Conservation (phyloP, 2,329 filamentous ascomycete species). For the Fusarium verticillioides region DNA sequence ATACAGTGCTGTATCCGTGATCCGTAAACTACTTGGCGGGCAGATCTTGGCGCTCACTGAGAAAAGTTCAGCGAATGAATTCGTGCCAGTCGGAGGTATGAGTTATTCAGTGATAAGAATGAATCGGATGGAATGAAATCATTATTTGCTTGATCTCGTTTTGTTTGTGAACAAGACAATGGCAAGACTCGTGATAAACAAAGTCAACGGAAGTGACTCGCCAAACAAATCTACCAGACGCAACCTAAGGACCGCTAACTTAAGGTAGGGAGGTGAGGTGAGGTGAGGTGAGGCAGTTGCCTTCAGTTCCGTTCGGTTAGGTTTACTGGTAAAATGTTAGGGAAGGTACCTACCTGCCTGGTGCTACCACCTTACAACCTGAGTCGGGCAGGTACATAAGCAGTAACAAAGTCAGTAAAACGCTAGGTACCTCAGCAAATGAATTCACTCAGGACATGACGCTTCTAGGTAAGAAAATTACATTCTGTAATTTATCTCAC, state of each 20-base stretch:
- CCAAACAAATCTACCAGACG: neutral
- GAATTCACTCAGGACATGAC: neutral
- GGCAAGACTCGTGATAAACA: neutral
- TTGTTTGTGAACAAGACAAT: neutral
- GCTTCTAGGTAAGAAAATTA: neutral
- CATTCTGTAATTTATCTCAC: neutral
- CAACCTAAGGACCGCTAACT: neutral
- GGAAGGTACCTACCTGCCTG: conserved; percentile 1
- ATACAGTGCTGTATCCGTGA: conserved; percentile 7
- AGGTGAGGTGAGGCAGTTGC: neutral
- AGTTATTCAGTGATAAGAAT: neutral
- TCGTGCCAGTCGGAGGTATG: neutral
- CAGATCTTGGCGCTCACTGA: conserved; percentile 2
- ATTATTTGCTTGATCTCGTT: neutral
- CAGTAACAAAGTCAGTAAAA: neutral
- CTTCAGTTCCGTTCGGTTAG: conserved; percentile 5
- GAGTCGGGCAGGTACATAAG: conserved; percentile 25
- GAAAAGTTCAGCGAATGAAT: neutral
- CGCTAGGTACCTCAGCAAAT: neutral
- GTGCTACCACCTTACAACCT: neutral
- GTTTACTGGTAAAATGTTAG: conserved; percentile 9
- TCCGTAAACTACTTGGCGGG: conserved; percentile 14
- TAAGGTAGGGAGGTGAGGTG: neutral
- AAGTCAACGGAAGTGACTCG: neutral
- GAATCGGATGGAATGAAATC: neutral